Evolutionary conservation across 495 filamentous ascomycete species (phyloP).

Genomic region (Pyronema omphalodes): DNA sequence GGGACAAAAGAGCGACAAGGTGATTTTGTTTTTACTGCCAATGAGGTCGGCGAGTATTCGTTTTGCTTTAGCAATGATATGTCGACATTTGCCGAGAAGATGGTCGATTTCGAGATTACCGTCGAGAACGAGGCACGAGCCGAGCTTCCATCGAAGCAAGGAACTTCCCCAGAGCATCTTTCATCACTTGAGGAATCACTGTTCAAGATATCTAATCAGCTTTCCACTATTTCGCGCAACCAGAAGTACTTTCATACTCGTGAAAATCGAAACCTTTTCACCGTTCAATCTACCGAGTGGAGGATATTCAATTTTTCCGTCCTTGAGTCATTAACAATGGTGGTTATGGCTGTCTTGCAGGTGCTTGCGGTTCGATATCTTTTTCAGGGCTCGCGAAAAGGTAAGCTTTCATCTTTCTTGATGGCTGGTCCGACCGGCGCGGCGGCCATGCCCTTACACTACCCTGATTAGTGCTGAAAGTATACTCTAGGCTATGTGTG

Average conservation of each 20-base stretch:
- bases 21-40: conserved; percentile 95
- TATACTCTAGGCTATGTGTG: conserved; percentile 24
- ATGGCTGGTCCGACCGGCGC: conserved; percentile 1
- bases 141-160: conserved; percentile 74
- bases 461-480: conserved; percentile 24
- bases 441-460: neutral
- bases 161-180: conserved; percentile 80
- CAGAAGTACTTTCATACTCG: conserved; percentile 99
- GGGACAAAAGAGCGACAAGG: conserved; percentile 87
- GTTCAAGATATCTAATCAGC: conserved; percentile 78
- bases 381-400: conserved; percentile 50
- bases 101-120: conserved; percentile 96
- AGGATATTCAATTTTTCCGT: conserved; percentile 96
- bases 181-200: conserved; percentile 83
- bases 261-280: conserved; percentile 97
- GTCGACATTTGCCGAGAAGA: conserved; percentile 93
- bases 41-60: conserved; percentile 77
- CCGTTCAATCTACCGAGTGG: conserved; percentile 83
- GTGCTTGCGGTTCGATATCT: conserved; percentile 97
- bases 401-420: conserved; percentile 14
- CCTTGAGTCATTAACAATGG: conserved; percentile 77
- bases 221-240: conserved; percentile 92
- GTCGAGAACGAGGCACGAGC: conserved; percentile 79
- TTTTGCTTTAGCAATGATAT: conserved; percentile 99
- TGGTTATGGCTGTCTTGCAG: conserved; percentile 90